phyloP scores from a whole-genome alignment of 345 rosid genomes.

The Microcos paniculata region DNA sequence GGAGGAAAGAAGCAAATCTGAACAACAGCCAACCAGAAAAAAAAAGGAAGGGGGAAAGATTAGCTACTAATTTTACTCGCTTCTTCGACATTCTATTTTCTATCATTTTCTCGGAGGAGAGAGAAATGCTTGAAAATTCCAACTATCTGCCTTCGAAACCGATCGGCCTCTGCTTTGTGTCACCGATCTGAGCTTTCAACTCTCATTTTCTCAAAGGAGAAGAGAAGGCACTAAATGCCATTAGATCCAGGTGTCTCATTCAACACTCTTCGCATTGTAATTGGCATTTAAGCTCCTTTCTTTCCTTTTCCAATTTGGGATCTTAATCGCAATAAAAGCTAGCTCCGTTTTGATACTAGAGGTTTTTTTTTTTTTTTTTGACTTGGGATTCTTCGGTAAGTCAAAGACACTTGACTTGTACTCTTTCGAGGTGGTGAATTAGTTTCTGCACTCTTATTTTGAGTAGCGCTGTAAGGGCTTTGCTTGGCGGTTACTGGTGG shows the following conservation, averaged over 20 bases:
- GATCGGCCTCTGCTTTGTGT: conserved; percentile 22
- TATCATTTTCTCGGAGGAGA: conserved; percentile 30
- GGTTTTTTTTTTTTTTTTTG: conserved; percentile 14
- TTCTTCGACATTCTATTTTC: background rate
- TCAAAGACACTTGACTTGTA: conserved; percentile 13
- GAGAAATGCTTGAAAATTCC: conserved; percentile 23
- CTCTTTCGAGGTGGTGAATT: conserved; percentile 18
- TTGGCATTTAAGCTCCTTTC: conserved; percentile 14
- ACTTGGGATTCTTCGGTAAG: conserved; percentile 14
- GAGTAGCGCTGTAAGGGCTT: conserved; percentile 4
- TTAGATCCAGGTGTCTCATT: conserved; percentile 40
- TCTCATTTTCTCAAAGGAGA: background rate
- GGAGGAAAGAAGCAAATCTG: conserved; percentile 43
- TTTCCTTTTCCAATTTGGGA: conserved; percentile 21
- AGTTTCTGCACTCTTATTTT: conserved; percentile 5
- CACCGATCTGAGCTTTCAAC: conserved; percentile 32
- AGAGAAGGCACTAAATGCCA: conserved; percentile 25
- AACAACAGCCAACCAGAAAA: conserved; percentile 12
- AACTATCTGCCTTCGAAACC: conserved; percentile 16
- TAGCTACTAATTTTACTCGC: conserved; percentile 1
- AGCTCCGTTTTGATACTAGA: background rate
- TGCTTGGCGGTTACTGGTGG: conserved; percentile 9
- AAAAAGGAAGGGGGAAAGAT: background rate
- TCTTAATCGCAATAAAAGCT: conserved; percentile 20
- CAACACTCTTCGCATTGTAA: conserved; percentile 28